Base-by-base conservation (phyloP, 2,329 filamentous ascomycete species). In the Cercospora zeae-maydis region DNA sequence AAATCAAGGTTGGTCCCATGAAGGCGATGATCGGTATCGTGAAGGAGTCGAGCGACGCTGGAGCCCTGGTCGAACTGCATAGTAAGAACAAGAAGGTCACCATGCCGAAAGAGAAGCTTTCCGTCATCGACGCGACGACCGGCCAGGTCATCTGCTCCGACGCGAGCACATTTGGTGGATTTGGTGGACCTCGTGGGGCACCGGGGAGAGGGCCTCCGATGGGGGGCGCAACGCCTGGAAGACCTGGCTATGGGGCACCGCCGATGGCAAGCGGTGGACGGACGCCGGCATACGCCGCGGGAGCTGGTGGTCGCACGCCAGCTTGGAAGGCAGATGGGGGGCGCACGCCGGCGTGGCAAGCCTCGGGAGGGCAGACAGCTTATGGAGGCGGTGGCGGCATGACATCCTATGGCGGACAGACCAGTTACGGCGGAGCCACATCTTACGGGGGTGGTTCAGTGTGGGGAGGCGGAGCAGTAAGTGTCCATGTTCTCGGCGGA, bases 21-120 rank as follows among this genome's bases (percentile, higher is more conserved):
- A 99, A 99, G 78, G 93, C 93, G 61, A 83, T 97, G 47, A 81
- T 98, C 45, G 95, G 95, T 70, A 96, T 97, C 68, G 93, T 99
- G 70, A 97, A 96, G 75, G 93, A 98, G 74, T 90, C 93, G 0
- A 96, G 91, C 6, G 93, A 96, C 70, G 86, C 86, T 3, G 86
- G 90, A 72, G 93, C 92, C 31, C 89, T 93, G 66, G 90, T 99
- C 45, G 95, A 99, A 78, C 81, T 99, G 39, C 93, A 98, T 75
- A 93, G 93, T 5, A 96, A 96, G 80, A 91, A 88, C 78, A 98
- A 97, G 81, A 89, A 91, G 14, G 86, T 98, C 65, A 92, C 89
- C 7, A 86, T 98, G 36, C 85, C 87, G 19, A 96, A 96, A 74
- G 88, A 90, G 10, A 86, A 89, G 62, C 80, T 99, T n/a, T 86